phyloP scores from a whole-genome alignment of 345 rosid genomes.

The Corymbia maculata region DNA sequence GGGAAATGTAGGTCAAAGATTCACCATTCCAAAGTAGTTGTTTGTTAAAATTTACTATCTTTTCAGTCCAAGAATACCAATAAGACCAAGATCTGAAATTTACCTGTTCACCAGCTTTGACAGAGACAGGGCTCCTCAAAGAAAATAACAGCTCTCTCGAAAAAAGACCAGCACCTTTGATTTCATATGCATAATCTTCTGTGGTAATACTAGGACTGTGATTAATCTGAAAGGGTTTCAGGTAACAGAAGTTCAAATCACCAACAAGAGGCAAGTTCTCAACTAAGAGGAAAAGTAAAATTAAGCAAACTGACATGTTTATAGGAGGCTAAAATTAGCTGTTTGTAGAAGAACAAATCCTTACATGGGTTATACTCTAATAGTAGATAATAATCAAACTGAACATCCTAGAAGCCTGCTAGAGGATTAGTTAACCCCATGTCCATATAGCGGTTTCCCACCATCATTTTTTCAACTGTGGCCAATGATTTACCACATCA shows the following conservation, averaged over 20 bases:
- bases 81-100: not conserved
- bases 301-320: not conserved
- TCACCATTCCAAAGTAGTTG: not conserved
- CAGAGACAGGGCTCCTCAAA: slow-evolving; percentile 60
- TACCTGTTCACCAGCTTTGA: slow-evolving; percentile 93
- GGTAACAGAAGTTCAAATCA: not conserved
- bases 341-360: not conserved
- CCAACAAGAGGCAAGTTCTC: not conserved
- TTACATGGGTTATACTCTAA: not conserved
- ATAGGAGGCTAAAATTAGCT: not conserved
- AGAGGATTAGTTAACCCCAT: not conserved
- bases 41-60: not conserved
- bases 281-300: not conserved
- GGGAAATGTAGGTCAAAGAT: not conserved
- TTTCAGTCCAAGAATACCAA: not conserved
- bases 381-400: not conserved
- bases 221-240: slow-evolving; percentile 48
- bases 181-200: slow-evolving; percentile 84
- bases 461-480: not conserved
- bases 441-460: not conserved
- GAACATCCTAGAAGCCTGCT: not conserved
- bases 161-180: slow-evolving; percentile 90
- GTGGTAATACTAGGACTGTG: slow-evolving; percentile 60
- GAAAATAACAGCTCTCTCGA: slow-evolving; percentile 86
- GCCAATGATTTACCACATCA: not conserved